Percentiles rank a stretch among this genome's conserved stretches.
Conservation (phyloP, 345 rosid genomes). For the Salix viminalis region DNA sequence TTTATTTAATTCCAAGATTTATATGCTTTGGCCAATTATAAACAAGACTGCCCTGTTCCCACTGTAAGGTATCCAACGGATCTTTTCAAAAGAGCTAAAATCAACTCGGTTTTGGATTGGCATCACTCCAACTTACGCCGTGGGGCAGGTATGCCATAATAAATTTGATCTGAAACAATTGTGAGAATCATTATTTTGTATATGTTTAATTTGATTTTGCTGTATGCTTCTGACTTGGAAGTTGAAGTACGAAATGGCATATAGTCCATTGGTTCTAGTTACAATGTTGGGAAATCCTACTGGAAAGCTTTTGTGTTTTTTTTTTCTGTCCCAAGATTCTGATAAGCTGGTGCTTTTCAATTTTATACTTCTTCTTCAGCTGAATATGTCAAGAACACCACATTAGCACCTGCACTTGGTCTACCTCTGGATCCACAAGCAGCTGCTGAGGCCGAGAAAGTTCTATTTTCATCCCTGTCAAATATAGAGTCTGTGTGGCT, state of each 20-base stretch:
- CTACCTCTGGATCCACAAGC: slow-evolving; percentile 46
- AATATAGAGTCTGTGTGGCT: slow-evolving; percentile 78
- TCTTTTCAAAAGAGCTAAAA: slow-evolving; percentile 71
- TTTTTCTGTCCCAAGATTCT: not conserved
- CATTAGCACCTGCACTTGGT: slow-evolving; percentile 56
- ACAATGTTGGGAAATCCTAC: not conserved
- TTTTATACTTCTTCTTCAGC: slow-evolving; percentile 37
- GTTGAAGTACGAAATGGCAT: too few relatives aligned
- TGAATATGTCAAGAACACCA: slow-evolving; percentile 36
- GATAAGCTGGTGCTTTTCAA: slow-evolving; percentile 7
- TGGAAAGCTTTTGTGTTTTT: not conserved
- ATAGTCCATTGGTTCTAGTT: not conserved
- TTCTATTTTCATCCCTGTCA: slow-evolving; percentile 47
- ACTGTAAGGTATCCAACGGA: slow-evolving; percentile 74
- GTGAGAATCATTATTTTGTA: not conserved
- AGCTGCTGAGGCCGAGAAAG: slow-evolving; percentile 62
- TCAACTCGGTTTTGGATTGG: slow-evolving; percentile 84
- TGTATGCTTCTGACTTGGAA: not conserved
- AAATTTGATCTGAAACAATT: not conserved
- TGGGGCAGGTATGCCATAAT: slow-evolving; percentile 51
- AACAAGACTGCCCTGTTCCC: not conserved
- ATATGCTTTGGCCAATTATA: not conserved
- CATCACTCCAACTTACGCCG: slow-evolving; percentile 73
- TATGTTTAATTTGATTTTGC: not conserved
- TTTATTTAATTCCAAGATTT: not conserved